Evolutionary conservation across 768 basidiomycete species (phyloP).

Genomic region (Dentipellis sp.): DNA sequence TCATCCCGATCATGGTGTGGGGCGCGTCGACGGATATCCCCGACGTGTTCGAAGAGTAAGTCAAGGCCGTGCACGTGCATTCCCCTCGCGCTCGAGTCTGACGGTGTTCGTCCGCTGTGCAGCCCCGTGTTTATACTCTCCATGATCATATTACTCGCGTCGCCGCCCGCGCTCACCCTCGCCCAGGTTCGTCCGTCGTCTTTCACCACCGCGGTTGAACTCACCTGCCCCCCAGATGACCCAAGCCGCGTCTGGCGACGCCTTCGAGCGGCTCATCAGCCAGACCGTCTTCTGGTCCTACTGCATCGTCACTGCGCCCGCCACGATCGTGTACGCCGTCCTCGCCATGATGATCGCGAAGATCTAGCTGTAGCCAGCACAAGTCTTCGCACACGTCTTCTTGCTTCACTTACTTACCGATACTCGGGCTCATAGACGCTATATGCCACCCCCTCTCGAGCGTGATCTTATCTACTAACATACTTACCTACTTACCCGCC

Average conservation of each 20-base stretch:
- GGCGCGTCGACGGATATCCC: conserved; percentile 51
- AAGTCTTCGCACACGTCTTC: no score
- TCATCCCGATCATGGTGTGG: conserved; percentile 69
- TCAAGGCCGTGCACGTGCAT: conserved; percentile 20
- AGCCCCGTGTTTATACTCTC: conserved; percentile 86
- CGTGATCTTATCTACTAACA: no score
- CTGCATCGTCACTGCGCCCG: conserved; percentile 78
- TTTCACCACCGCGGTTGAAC: conserved; percentile 20
- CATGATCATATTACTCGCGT: conserved; percentile 71
- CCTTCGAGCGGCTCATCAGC: conserved; percentile 86
- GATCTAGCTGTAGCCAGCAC: no score
- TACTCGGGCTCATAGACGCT: not conserved
- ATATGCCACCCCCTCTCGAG: not conserved
- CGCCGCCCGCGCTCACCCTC: conserved; percentile 72
- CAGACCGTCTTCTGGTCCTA: conserved; percentile 93
- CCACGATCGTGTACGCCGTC: conserved; percentile 72
- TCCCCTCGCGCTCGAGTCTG: conserved; percentile 1
- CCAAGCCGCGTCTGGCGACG: conserved; percentile 75
- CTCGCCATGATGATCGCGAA: conserved; percentile 58
- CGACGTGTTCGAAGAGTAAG: conserved; percentile 68
- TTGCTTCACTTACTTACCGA: no score
- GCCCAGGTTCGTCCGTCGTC: conserved; percentile 34
- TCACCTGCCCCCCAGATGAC: conserved; percentile 46
- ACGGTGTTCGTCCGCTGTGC: no score
- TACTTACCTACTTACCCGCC: no score